phyloP scores from a whole-genome alignment of 495 filamentous ascomycete species.

The Talaromyces wortmannii region DNA sequence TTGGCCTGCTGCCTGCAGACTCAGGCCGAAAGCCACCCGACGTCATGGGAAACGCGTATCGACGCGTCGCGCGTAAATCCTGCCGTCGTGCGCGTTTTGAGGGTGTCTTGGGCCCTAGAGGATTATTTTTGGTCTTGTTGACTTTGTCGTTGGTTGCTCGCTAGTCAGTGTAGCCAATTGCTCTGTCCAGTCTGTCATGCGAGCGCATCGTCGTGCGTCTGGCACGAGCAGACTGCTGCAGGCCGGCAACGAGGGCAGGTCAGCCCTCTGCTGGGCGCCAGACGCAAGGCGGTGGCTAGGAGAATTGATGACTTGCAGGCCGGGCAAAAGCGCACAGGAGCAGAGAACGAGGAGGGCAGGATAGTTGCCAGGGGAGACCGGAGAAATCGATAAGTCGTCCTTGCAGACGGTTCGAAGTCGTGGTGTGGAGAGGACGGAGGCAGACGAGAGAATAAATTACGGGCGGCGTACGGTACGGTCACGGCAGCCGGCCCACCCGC shows the following conservation, averaged over 20 bases:
- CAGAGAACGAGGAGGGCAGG: conserved; percentile 1
- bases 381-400: not conserved
- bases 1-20: not conserved
- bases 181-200: too few species aligned
- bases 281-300: not conserved
- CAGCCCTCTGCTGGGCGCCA: too few species aligned
- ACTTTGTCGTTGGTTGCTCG: too few species aligned
- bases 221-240: not conserved
- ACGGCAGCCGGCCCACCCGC: not conserved
- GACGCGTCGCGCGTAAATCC: not conserved
- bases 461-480: not conserved
- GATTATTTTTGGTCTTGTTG: too few species aligned
- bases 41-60: not conserved
- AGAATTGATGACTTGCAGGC: conserved; percentile 1
- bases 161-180: too few species aligned
- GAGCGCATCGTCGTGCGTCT: too few species aligned
- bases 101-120: too few species aligned
- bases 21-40: not conserved
- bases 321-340: not conserved
- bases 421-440: not conserved
- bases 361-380: conserved; percentile 5
- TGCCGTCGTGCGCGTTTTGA: not conserved
- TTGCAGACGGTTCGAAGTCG: not conserved
- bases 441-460: not conserved
- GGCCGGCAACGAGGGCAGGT: not conserved